Percentiles rank a stretch among this genome's conserved stretches.
These are phyloP conservation scores for Nannochloropsis gaditana DNA, from an alignment of 108 stramenopile genomes.

Conservation along the genomic window DNA sequence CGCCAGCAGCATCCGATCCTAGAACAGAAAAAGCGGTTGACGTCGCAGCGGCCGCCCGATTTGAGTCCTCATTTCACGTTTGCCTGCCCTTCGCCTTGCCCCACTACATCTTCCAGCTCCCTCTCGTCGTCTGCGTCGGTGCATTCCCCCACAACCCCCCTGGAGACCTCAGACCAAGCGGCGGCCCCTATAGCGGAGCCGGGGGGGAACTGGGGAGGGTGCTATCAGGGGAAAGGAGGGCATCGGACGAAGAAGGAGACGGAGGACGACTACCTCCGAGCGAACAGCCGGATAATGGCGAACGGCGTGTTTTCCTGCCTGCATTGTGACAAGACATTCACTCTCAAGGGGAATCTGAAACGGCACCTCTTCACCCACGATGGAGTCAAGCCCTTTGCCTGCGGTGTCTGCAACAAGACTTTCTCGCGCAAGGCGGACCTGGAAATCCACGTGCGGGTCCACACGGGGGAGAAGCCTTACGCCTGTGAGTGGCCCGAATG, in stretches of 20 bases:
- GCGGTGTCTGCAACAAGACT: conserved; percentile 42
- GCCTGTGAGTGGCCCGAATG: conserved; percentile 13
- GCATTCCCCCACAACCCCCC: no score
- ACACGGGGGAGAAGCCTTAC: conserved; percentile 50
- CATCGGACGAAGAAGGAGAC: background rate
- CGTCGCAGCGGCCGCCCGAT: no score
- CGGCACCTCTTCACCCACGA: conserved; percentile 30
- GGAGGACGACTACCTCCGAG: background rate
- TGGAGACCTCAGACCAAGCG: no score
- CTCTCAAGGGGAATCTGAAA: conserved; percentile 33
- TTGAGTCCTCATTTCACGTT: no score
- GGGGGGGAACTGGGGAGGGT: no score
- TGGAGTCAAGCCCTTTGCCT: conserved; percentile 37
- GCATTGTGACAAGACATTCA: conserved; percentile 25
- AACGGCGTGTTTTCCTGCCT: conserved; percentile 29
- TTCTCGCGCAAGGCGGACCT: conserved; percentile 48
- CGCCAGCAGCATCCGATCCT: no score
- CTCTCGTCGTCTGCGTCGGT: no score
- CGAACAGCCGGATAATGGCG: background rate
- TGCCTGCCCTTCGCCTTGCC: no score
- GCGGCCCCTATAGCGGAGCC: no score
- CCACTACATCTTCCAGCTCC: no score
- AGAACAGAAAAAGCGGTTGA: no score
- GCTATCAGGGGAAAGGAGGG: no score
- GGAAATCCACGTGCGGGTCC: conserved; percentile 49